phyloP scores from a whole-genome alignment of 306 rosid genomes.

The Notholithocarpus densiflorus region DNA sequence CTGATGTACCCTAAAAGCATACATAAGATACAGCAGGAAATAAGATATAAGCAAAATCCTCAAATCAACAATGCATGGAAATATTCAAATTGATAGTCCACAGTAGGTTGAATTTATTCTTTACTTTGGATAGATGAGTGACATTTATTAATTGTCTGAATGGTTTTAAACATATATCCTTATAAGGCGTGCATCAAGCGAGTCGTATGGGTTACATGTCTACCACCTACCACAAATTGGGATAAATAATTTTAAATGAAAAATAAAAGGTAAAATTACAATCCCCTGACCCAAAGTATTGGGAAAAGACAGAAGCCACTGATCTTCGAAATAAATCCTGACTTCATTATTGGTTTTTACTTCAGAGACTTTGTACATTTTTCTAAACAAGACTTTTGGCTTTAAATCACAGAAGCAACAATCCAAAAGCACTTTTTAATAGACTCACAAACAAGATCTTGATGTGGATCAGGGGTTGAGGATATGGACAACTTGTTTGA shows the following conservation, averaged over 20 bases:
- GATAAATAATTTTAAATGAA: not conserved
- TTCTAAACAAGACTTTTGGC: no score
- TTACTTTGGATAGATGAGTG: not conserved
- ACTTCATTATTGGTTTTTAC: no score
- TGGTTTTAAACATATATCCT: not conserved
- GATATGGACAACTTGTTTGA: no score
- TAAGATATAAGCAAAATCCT: not conserved
- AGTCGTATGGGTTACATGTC: not conserved
- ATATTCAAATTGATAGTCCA: not conserved
- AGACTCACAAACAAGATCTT: no score
- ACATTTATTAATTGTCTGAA: not conserved
- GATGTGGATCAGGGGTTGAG: no score
- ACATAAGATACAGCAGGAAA: not conserved
- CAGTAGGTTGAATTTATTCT: not conserved
- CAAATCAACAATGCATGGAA: slow-evolving; percentile 13
- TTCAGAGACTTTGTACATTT: no score
- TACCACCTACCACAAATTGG: not conserved
- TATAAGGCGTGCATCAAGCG: not conserved
- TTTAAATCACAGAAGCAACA: no score
- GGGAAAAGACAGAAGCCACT: not conserved
- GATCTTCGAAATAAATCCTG: no score
- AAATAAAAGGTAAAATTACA: not conserved
- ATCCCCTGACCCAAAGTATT: not conserved
- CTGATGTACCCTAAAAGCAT: slow-evolving; percentile 44
- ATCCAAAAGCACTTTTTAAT: no score